Conservation (phyloP, 2,329 filamentous ascomycete species). For the Colletotrichum aenigma region DNA sequence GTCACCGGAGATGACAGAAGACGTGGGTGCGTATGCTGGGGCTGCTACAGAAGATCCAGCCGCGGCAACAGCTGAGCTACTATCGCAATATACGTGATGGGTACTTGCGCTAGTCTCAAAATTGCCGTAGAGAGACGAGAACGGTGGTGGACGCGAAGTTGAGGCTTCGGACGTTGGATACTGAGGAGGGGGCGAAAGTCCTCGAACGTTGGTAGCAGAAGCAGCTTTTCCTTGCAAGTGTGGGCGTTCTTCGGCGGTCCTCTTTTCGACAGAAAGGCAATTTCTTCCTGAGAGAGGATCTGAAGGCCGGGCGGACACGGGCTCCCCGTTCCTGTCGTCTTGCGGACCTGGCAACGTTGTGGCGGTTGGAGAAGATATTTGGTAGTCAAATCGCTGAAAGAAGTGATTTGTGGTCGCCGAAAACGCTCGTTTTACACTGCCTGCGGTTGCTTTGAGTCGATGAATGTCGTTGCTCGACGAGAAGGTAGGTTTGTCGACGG, state of each 20-base stretch:
- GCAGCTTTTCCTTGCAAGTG: background rate
- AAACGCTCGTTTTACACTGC: background rate
- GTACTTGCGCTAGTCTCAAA: conserved; percentile 39
- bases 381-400: background rate
- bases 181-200: conserved; percentile 61
- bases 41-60: conserved; percentile 36
- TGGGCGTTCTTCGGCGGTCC: background rate
- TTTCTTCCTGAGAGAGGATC: background rate
- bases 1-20: conserved; percentile 41
- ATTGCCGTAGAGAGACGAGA: conserved; percentile 63
- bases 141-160: conserved; percentile 59
- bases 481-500: background rate
- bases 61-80: background rate
- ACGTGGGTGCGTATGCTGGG: conserved; percentile 58
- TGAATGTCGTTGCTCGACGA: background rate
- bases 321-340: conserved; percentile 48
- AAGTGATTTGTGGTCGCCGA: background rate
- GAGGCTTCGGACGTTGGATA: conserved; percentile 63
- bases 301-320: conserved; percentile 43
- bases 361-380: conserved; percentile 26
- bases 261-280: conserved; percentile 7
- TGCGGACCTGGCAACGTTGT: conserved; percentile 54
- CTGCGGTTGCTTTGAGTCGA: background rate
- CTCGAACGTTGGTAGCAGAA: conserved; percentile 28
- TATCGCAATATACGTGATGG: conserved; percentile 32